Evolutionary conservation across 257 asterid genomes (phyloP).

Genomic region (Fraxinus quadrangulata): DNA sequence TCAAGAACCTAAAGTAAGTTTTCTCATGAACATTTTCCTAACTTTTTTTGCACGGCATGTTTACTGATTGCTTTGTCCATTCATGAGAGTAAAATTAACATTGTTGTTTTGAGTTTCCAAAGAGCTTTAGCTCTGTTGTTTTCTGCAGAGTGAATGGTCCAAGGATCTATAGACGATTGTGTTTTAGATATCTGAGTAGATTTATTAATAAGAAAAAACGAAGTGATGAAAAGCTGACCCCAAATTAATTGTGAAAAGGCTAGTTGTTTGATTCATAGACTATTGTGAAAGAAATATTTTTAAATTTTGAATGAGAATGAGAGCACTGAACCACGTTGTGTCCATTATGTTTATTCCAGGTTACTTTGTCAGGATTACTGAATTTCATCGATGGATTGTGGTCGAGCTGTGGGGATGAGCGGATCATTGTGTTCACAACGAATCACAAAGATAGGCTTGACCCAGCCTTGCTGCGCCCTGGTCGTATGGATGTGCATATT

Average conservation of each 20-base stretch:
- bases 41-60: not conserved
- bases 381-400: slow-evolving; percentile 68
- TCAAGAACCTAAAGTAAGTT: slow-evolving; percentile 32
- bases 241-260: not conserved
- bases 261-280: too few relatives aligned
- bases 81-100: not conserved
- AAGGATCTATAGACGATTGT: not conserved
- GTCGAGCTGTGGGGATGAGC: slow-evolving; percentile 70
- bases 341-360: slow-evolving; percentile 27
- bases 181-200: too few relatives aligned
- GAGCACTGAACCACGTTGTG: not conserved
- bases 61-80: not conserved
- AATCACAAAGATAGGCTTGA: slow-evolving; percentile 61
- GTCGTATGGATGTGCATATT: slow-evolving; percentile 69
- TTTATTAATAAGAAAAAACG: too few relatives aligned
- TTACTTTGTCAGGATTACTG: slow-evolving; percentile 64
- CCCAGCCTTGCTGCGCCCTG: slow-evolving; percentile 56
- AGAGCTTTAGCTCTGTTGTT: not conserved
- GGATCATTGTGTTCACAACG: slow-evolving; percentile 60
- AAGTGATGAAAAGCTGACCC: not conserved
- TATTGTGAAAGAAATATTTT: too few relatives aligned
- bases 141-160: not conserved
- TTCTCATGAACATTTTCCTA: not conserved
- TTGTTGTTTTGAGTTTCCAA: not conserved
- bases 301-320: not conserved